Evolutionary conservation across 306 rosid species (phyloP), one percentile per base, ranked within the genome.

Genomic region (Echinosophora koreensis): DNA sequence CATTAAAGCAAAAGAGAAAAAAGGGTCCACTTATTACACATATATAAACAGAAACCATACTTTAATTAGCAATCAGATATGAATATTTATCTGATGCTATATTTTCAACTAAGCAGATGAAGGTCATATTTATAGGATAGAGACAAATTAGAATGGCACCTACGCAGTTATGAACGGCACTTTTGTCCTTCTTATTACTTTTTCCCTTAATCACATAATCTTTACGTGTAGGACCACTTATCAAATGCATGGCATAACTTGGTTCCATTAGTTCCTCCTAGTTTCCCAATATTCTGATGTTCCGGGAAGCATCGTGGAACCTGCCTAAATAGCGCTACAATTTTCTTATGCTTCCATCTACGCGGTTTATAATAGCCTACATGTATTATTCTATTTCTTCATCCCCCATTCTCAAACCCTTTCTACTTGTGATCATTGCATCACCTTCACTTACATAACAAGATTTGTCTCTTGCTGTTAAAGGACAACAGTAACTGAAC

Each of bases 301-400:
- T 28, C 34, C 13, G 0, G 2, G 80, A 83, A 73, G 69, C 69
- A 58, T 68, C 77, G 2, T 14, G 68, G 81, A 52, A 68, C 55
- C 60, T 47, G 18, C 77, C 37, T 5, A 6, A 6, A n/a, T n/a
- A n/a, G n/a, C n/a, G n/a, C n/a, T n/a, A n/a, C n/a, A n/a, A n/a
- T n/a, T n/a, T n/a, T n/a, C n/a, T n/a, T n/a, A n/a, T n/a, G 27
- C 15, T 12, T 10, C 11, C 3, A 0, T 32, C 0, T 6, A 46
- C 78, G 76, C 71, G 68, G 39, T 55, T 71, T 71, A 4, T 57
- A 4, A 2, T 55, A 49, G 7, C 17, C 2, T 63, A 32, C 8
- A 32, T 14, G 8, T 32, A 34, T 13, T 1, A 2, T 47, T 2
- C 2, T 18, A 11, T 63, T 2, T 41, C 14, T 44, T 66, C 18